Percentiles rank a stretch among this genome's conserved stretches.
Evolutionary conservation across 208 protist species (phyloP).

Genomic region (Crithidia acanthocephali): DNA sequence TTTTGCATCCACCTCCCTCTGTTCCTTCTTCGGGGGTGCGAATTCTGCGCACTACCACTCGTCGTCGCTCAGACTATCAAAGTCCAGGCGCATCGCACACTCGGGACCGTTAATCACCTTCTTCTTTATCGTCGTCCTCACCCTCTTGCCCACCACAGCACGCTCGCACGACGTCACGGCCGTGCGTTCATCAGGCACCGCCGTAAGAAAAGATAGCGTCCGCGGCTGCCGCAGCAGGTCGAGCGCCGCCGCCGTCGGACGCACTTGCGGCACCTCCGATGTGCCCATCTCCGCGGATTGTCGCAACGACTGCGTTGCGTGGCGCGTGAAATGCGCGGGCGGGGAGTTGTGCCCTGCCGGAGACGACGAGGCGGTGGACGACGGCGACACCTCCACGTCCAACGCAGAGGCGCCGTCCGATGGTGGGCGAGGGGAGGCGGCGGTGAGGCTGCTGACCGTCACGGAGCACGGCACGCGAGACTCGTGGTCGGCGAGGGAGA

Average conservation of each 20-base stretch:
- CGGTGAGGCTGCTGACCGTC: constrained; percentile 36
- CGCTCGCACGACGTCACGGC: background rate
- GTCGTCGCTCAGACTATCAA: constrained; percentile 36
- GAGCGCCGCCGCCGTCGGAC: too few species aligned
- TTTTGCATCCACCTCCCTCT: too few species aligned
- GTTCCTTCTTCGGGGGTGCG: too few species aligned
- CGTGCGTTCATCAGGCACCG: background rate
- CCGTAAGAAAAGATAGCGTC: background rate
- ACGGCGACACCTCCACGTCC: constrained; percentile 18
- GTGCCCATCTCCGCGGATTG: too few species aligned
- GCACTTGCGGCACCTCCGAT: too few species aligned
- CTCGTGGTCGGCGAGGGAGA: background rate
- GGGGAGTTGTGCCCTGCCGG: background rate
- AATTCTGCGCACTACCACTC: constrained; percentile 3
- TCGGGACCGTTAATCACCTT: constrained; percentile 1
- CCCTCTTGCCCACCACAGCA: background rate
- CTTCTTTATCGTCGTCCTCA: background rate
- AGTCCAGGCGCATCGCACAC: constrained; percentile 46
- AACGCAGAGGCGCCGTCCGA: constrained; percentile 13
- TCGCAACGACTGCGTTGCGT: too few species aligned
- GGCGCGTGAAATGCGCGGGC: too few species aligned
- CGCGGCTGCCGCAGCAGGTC: background rate
- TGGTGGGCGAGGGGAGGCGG: constrained; percentile 3
- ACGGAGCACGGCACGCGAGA: constrained; percentile 19
- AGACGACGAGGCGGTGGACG: background rate